These are phyloP conservation scores for Gypsophila paniculata DNA, from an alignment of 179 eudicot genomes.

Conservation along the genomic window DNA sequence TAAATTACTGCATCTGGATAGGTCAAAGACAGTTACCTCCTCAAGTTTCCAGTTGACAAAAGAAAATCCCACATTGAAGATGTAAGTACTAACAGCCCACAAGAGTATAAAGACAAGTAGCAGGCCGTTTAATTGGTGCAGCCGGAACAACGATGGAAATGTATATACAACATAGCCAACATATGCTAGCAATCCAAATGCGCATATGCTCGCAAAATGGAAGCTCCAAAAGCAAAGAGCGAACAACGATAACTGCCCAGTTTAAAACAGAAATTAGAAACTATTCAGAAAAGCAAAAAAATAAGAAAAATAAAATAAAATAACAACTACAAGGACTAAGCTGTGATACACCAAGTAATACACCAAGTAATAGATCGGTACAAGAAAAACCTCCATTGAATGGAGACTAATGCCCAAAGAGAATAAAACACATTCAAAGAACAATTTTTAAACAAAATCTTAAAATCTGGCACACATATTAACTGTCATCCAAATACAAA, in stretches of 20 bases:
- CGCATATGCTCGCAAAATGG: slow-evolving; percentile 93
- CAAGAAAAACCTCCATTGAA: not conserved
- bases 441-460: not conserved
- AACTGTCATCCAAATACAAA: not conserved
- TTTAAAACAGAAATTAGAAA: slow-evolving; percentile 33
- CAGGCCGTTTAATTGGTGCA: slow-evolving; percentile 89
- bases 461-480: not conserved
- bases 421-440: not conserved
- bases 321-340: not conserved
- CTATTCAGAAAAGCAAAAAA: slow-evolving; percentile 15
- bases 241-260: slow-evolving; percentile 77
- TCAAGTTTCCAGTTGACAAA: slow-evolving; percentile 58
- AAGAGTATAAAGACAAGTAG: slow-evolving; percentile 91
- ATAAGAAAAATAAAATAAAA: not conserved
- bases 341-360: not conserved
- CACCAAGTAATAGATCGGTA: not conserved
- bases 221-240: slow-evolving; percentile 95
- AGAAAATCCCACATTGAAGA: slow-evolving; percentile 84
- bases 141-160: slow-evolving; percentile 82
- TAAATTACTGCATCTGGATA: slow-evolving; percentile 26
- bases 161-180: slow-evolving; percentile 85
- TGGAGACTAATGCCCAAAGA: not conserved
- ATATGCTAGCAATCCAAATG: slow-evolving; percentile 91
- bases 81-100: slow-evolving; percentile 91
- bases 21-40: slow-evolving; percentile 48